phyloP scores from a whole-genome alignment of 441 rosid genomes.

The Erodium chrysanthum region DNA sequence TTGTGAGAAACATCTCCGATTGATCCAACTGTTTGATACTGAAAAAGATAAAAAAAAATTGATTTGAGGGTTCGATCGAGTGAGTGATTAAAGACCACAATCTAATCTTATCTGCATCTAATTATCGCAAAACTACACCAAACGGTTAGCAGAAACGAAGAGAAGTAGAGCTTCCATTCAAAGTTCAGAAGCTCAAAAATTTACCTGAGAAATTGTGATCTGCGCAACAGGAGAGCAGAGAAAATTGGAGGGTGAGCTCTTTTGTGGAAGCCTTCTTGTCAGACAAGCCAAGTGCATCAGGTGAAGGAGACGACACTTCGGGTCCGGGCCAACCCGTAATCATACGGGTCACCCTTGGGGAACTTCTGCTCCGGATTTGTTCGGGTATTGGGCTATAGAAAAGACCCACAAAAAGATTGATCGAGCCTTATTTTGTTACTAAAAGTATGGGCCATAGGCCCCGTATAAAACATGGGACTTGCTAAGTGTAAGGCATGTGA shows the following conservation, averaged over 20 bases:
- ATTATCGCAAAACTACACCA: not conserved
- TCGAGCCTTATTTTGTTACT: no score
- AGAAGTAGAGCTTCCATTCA: not conserved
- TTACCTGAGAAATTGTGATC: not conserved
- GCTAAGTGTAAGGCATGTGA: no score
- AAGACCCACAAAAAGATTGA: no score
- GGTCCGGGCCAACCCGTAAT: not conserved
- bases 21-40: not conserved
- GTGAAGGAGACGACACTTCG: not conserved
- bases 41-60: not conserved
- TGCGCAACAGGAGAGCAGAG: not conserved
- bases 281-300: constrained; percentile 12
- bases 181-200: not conserved
- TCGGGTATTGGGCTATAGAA: no score
- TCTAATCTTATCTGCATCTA: not conserved
- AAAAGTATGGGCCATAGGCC: no score
- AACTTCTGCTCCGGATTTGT: no score
- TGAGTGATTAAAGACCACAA: constrained; percentile 1
- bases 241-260: not conserved
- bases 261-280: constrained; percentile 17
- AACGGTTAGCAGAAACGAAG: not conserved
- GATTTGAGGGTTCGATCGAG: constrained; percentile 5
- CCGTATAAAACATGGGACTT: no score
- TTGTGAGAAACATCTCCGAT: constrained; percentile 22
- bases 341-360: not conserved